Evolutionary conservation across 495 filamentous ascomycete genomes (phyloP).

Genomic region (Pseudomonodictys pantanalensis): DNA sequence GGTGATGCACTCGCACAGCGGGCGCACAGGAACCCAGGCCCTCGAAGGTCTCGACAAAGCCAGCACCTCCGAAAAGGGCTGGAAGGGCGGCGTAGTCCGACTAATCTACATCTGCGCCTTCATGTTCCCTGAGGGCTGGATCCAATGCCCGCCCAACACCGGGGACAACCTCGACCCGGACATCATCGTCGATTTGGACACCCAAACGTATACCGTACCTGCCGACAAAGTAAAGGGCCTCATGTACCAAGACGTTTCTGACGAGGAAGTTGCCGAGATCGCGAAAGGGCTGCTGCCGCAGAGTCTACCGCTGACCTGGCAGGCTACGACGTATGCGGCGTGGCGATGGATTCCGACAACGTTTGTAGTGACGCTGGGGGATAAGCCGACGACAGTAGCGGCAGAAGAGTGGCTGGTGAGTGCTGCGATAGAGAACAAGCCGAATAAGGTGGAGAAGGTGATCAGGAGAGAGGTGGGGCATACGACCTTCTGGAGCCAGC

Average conservation of each 20-base stretch:
- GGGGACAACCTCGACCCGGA: background rate
- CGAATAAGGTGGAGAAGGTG: constrained; percentile 11
- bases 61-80: background rate
- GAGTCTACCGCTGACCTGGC: constrained; percentile 1
- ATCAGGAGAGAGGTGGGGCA: constrained; percentile 10
- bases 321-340: constrained; percentile 18
- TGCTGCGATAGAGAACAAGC: constrained; percentile 34
- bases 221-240: constrained; percentile 12
- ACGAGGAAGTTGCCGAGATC: constrained; percentile 6
- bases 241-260: constrained; percentile 23
- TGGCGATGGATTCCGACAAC: constrained; percentile 23
- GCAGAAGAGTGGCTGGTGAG: constrained; percentile 6
- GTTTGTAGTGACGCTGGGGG: constrained; percentile 4
- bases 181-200: background rate
- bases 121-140: background rate
- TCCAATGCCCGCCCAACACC: background rate
- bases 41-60: background rate
- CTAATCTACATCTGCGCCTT: background rate
- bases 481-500: constrained; percentile 14
- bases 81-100: background rate
- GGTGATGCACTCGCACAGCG: background rate
- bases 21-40: background rate
- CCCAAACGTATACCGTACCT: background rate
- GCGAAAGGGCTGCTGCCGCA: constrained; percentile 8
- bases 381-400: constrained; percentile 12